These are phyloP conservation scores for Verruconis gallopava DNA, from an alignment of 2,329 filamentous ascomycete genomes.

Conservation along the genomic window DNA sequence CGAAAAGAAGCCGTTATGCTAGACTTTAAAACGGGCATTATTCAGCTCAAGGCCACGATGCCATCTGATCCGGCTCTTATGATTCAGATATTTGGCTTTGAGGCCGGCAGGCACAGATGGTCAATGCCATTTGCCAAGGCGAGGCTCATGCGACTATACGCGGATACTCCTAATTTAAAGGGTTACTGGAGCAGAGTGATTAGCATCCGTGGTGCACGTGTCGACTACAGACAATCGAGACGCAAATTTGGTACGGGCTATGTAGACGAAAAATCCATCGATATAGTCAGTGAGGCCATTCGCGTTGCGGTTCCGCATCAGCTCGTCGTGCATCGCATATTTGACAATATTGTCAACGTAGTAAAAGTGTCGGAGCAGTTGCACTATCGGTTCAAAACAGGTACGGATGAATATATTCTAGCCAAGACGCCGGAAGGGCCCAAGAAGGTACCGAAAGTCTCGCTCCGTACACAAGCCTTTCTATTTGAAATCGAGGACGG, in stretches of 20 bases:
- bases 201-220: conserved; percentile 65
- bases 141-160: conserved; percentile 71
- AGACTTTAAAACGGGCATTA: conserved; percentile 66
- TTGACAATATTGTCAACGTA: conserved; percentile 86
- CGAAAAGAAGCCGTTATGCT: conserved; percentile 58
- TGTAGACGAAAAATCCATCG: conserved; percentile 67
- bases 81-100: conserved; percentile 73
- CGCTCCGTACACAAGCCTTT: conserved; percentile 66
- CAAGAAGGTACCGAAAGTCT: conserved; percentile 76
- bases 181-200: conserved; percentile 76
- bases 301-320: conserved; percentile 83
- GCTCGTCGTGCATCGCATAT: conserved; percentile 73
- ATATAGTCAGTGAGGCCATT: conserved; percentile 74
- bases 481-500: conserved; percentile 92
- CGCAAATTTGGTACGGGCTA: conserved; percentile 50
- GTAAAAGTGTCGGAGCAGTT: conserved; percentile 80
- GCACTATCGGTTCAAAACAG: conserved; percentile 83
- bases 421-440: conserved; percentile 75
- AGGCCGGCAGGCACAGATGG: conserved; percentile 78
- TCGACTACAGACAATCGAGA: conserved; percentile 68
- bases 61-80: conserved; percentile 83
- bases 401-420: conserved; percentile 76
- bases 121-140: conserved; percentile 68
- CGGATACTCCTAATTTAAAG: conserved; percentile 71
- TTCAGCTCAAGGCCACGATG: conserved; percentile 83